Evolutionary conservation across 176 grass and related monocot species (phyloP).

Genomic region (Typha latifolia): DNA sequence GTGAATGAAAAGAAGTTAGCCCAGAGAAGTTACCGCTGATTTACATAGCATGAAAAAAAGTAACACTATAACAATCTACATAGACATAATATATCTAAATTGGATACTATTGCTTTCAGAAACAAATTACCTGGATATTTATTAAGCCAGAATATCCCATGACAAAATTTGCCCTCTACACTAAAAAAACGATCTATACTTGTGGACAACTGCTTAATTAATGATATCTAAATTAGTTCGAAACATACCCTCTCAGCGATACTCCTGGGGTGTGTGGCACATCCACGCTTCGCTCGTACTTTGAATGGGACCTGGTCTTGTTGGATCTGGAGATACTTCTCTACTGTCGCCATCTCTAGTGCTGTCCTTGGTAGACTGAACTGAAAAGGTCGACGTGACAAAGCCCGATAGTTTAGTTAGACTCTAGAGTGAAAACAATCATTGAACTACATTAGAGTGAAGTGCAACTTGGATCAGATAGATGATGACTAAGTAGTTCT

Average conservation of each 20-base stretch:
- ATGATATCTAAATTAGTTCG: neutral
- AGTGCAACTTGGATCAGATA: neutral
- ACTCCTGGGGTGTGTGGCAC: conserved; percentile 83
- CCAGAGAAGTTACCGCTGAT: too few species aligned
- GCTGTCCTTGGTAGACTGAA: conserved; percentile 63
- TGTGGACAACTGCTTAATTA: neutral
- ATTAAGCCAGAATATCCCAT: too few species aligned
- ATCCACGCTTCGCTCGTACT: conserved; percentile 83
- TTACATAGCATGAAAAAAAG: too few species aligned
- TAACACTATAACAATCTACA: too few species aligned
- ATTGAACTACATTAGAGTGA: neutral
- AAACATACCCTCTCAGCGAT: conserved; percentile 81
- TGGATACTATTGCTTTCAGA: too few species aligned
- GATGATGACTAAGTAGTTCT: too few species aligned
- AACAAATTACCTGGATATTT: too few species aligned
- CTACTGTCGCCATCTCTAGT: conserved; percentile 51
- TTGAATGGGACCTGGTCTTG: conserved; percentile 69
- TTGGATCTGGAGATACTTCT: conserved; percentile 65
- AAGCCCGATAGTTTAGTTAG: conserved; percentile 11
- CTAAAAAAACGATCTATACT: too few species aligned
- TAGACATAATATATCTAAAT: too few species aligned
- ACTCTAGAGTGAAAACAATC: neutral
- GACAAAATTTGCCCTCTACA: too few species aligned
- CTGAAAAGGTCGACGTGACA: conserved; percentile 13
- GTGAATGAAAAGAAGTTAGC: conserved; percentile 1